Conservation (phyloP, 148 eudicot species). For the Rhododendron molle region DNA sequence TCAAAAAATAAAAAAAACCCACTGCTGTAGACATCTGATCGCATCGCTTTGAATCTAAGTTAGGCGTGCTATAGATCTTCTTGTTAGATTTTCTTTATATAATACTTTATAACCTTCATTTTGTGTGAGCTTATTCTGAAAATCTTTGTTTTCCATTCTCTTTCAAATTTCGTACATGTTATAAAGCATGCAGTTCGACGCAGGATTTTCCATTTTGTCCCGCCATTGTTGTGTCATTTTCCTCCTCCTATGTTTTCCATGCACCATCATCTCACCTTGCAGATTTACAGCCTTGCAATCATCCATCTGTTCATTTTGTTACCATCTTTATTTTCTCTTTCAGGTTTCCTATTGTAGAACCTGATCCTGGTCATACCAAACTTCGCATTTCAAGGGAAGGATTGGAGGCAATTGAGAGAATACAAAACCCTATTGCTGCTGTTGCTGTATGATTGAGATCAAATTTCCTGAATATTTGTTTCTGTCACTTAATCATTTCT, state of each 20-base stretch:
- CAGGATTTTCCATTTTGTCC: neutral
- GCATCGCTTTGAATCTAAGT: neutral
- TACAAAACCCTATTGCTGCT: slow-evolving; percentile 77
- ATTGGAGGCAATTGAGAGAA: slow-evolving; percentile 81
- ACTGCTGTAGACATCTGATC: neutral
- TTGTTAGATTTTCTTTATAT: neutral
- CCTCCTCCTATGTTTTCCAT: neutral
- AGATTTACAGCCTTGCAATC: neutral
- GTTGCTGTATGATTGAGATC: slow-evolving; percentile 71
- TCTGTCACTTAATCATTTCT: neutral
- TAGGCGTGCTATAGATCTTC: neutral
- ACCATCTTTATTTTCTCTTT: slow-evolving; percentile 7
- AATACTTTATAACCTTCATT: neutral
- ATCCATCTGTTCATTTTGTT: neutral
- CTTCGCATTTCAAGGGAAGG: slow-evolving; percentile 86
- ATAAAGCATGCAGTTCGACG: neutral
- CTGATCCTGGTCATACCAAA: slow-evolving; percentile 96
- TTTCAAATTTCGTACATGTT: neutral
- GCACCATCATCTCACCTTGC: neutral
- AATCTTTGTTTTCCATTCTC: neutral
- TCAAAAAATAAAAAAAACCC: too few relatives aligned
- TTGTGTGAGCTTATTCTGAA: neutral
- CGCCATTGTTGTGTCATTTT: neutral
- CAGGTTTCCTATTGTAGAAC: slow-evolving; percentile 97
- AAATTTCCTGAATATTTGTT: neutral